Base-by-base conservation (phyloP, 1,139 yeast species). In the Blastobotrys persicus region DNA sequence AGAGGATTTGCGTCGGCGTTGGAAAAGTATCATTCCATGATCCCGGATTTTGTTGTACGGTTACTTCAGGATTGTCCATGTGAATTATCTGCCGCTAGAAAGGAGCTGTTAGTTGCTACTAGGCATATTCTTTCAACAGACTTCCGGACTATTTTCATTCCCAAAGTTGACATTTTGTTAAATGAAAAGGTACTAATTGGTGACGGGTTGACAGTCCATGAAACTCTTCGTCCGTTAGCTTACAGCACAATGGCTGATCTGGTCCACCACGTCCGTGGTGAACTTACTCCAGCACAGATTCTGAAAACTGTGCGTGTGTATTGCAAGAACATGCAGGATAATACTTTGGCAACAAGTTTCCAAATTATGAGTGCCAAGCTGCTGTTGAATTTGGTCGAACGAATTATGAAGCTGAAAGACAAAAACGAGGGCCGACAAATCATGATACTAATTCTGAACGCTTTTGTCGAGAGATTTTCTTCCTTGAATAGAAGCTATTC, bases 341-440 rank as follows among this genome's bases (percentile, higher is more conserved):
- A 81, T 58, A 74, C 94, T 0, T 71, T 94, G 56, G 95, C 96
- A 1, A 77, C 89, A 51, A 88, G 96, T 5, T 96, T 91, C 38
- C 98, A 94, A 66, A 88, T 92, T 17, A 89, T 92, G 98, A 88
- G 97, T 70, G 97, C 98, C 3, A 92, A 91, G 67, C 73, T 94
- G 33, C 70, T 94, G 33, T 71, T 92, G 55, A 94, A 92, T 65
- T 74, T 94, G 59, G 94, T 92, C 23, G 98, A 94, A 60, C 75
- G 95, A 47, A 86, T 94, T 41, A 78, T 87, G 80, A 86, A 86
- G 61, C 70, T 91, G 58, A 92, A 91, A 7, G 85, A 85, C 60
- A 85, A 87, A 57, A 77, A 81, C 18, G 96, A 92, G 58, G 95
- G 96, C 3, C 78, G 96, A 59, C 94, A 87, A 65, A 72, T 91